Evolutionary conservation across 2,329 filamentous ascomycete genomes (phyloP).

Genomic region (Scopulariopsis brevicaulis): DNA sequence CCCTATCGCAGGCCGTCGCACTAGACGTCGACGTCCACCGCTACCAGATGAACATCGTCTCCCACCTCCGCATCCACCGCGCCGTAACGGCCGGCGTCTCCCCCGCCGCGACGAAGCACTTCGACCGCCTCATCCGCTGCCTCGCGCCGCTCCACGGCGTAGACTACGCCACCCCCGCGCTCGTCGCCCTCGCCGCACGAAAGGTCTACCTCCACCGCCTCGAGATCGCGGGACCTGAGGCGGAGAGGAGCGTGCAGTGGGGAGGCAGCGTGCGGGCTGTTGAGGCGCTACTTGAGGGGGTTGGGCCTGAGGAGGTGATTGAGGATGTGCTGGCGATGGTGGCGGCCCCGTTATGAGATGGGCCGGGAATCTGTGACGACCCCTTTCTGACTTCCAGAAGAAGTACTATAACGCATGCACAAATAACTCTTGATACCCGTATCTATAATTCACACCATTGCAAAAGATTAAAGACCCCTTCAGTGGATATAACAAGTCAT

Average conservation of each 20-base stretch:
- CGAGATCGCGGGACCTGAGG: conserved; percentile 51
- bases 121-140: conserved; percentile 56
- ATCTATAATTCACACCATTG: not conserved
- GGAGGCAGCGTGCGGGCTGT: conserved; percentile 70
- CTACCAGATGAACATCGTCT: conserved; percentile 79
- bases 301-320: conserved; percentile 51
- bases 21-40: conserved; percentile 68
- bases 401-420: not conserved
- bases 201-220: conserved; percentile 88
- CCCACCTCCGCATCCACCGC: conserved; percentile 80
- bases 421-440: not conserved
- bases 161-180: conserved; percentile 70
- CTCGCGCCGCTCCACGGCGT: conserved; percentile 75
- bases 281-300: conserved; percentile 48
- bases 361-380: not conserved
- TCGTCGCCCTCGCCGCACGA: conserved; percentile 69
- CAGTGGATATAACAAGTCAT: not conserved
- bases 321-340: conserved; percentile 52
- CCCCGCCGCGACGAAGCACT: conserved; percentile 66
- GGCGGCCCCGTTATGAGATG: conserved; percentile 34
- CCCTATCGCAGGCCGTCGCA: conserved; percentile 44
- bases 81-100: conserved; percentile 71
- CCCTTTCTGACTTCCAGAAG: not conserved
- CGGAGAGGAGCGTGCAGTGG: conserved; percentile 87
- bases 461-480: not conserved